Evolutionary conservation across 208 protist species (phyloP), one percentile per base, ranked within the genome.

Genomic region (Trypanosoma conorhini): DNA sequence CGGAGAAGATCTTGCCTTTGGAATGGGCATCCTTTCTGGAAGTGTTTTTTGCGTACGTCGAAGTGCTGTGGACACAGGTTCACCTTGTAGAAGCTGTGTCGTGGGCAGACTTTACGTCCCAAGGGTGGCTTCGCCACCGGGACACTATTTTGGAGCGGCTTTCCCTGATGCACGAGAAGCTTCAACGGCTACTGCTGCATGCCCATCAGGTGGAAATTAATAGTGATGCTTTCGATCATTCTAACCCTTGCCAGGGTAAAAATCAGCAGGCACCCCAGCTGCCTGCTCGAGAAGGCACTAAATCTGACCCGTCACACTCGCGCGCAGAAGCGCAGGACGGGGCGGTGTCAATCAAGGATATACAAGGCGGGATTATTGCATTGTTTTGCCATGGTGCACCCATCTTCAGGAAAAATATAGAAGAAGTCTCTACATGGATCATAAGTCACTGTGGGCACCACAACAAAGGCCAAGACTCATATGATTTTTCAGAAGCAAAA

Each of bases 51-150:
- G 40, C 72, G 30, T 71, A 77, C 51, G 65, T 70, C 7, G 65
- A 71, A 22, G 33, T 77, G 33, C 48, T 80, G 31, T 84, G 79
- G 79, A 28, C 50, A 12, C 79, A 84, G 52, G 35, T 80, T 3
- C 22, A 63, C 26, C 50, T 84, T 10, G 46, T 61, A 19, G 79
- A 84, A 48, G 48, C 28, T 12, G 74, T 72, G 3, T 35, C 72
- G 22, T 54, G 7, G 24, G 73, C 65, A 9, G 78, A 83, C 40
- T 58, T 77, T 51, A n/a, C 46, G 15, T 21, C 33, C 5, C 22
- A 48, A 26, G 64, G 72, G n/a, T 77, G 72, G 72, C 9, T 38
- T 70, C 57, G 24, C 12, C 28, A 67, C 46, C 63, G 65, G 19
- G 26, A 38, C 0, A 33, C 10, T 33, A 62, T 77, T 31, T 56